Conservation (phyloP, 1,284 basidiomycete species). For the Xerocomus amazonicus region DNA sequence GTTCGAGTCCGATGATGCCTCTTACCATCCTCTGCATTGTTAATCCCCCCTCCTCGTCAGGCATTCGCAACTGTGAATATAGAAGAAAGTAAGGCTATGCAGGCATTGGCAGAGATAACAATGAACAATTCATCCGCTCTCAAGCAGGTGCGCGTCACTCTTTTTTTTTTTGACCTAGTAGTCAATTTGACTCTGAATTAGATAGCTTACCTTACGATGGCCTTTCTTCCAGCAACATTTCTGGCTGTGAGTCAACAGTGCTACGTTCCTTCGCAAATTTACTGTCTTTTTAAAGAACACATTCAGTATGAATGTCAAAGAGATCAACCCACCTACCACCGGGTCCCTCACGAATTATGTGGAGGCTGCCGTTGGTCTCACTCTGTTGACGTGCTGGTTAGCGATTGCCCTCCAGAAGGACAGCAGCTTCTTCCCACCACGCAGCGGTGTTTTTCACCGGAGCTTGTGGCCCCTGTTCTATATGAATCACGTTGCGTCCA, state of each 20-base stretch:
- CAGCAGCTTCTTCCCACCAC: constrained; percentile 4
- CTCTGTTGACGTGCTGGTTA: constrained; percentile 18
- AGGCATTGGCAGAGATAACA: constrained; percentile 40
- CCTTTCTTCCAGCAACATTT: constrained; percentile 27
- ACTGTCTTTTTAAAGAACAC: constrained; percentile 22
- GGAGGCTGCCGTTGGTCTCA: constrained; percentile 8
- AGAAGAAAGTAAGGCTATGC: constrained; percentile 42
- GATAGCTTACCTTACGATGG: constrained; percentile 28
- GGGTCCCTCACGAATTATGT: constrained; percentile 13
- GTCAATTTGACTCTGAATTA: background rate
- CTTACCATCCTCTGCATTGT: background rate
- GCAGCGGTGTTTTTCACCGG: constrained; percentile 5
- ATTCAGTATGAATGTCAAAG: constrained; percentile 29
- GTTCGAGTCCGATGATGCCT: constrained; percentile 10
- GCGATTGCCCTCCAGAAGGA: constrained; percentile 14
- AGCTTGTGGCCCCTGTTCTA: constrained; percentile 22
- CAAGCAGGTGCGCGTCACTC: constrained; percentile 36
- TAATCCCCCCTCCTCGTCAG: constrained; percentile 26
- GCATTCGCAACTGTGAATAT: constrained; percentile 48
- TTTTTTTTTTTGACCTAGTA: background rate
- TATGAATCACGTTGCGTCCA: background rate
- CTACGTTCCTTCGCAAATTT: background rate
- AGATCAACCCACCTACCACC: constrained; percentile 10
- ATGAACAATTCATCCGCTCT: constrained; percentile 44
- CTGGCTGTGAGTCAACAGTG: constrained; percentile 36